phyloP scores from a whole-genome alignment of 2,329 filamentous ascomycete species.

The Aspergillaceae sp. region DNA sequence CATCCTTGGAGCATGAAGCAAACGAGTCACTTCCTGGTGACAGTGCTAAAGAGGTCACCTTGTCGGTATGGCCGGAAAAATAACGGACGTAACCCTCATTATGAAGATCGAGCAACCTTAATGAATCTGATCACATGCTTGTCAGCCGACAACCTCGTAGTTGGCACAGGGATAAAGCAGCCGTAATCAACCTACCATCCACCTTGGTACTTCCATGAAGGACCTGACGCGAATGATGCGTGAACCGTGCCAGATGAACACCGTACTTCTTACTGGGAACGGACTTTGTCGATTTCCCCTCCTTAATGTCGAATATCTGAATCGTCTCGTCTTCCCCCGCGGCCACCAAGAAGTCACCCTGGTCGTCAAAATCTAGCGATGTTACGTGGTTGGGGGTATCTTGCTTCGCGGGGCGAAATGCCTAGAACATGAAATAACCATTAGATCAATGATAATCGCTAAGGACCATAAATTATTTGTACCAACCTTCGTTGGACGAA shows the following conservation, averaged over 20 bases:
- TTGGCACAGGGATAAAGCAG: neutral
- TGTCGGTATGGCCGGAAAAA: slow-evolving; percentile 79
- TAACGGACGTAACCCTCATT: slow-evolving; percentile 96
- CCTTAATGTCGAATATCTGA: slow-evolving; percentile 87
- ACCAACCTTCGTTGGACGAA: slow-evolving; percentile 68
- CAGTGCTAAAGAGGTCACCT: slow-evolving; percentile 74
- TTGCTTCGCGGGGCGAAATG: slow-evolving; percentile 29
- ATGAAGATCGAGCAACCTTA: slow-evolving; percentile 76
- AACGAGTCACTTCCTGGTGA: slow-evolving; percentile 86
- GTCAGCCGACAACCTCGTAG: slow-evolving; percentile 1
- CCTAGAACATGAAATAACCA: slow-evolving; percentile 13
- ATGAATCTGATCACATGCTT: slow-evolving; percentile 46
- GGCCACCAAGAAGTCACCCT: slow-evolving; percentile 83
- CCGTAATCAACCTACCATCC: slow-evolving; percentile 52
- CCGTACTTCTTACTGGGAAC: slow-evolving; percentile 95
- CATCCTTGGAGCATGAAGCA: slow-evolving; percentile 81
- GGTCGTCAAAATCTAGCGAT: slow-evolving; percentile 93
- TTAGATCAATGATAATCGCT: neutral
- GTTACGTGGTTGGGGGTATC: slow-evolving; percentile 55
- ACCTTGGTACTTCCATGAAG: slow-evolving; percentile 94
- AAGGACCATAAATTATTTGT: neutral
- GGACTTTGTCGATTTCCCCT: slow-evolving; percentile 80
- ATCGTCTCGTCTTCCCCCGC: slow-evolving; percentile 91
- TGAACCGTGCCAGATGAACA: slow-evolving; percentile 87
- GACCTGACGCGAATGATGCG: slow-evolving; percentile 81